phyloP scores from a whole-genome alignment of 108 stramenopile genomes.

The Fistulifera solaris region DNA sequence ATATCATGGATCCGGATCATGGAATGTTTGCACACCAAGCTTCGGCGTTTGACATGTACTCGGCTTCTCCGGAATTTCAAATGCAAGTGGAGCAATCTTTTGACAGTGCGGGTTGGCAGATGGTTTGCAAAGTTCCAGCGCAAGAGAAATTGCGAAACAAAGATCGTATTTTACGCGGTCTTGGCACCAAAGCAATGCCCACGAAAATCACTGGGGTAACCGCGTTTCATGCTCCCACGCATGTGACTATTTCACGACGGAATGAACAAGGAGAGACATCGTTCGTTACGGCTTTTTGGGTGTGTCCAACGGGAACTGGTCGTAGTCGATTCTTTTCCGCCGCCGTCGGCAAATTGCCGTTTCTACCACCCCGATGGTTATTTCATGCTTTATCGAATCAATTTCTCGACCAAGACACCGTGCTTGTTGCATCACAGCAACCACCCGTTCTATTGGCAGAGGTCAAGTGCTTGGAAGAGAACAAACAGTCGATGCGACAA shows the following conservation, averaged over 20 bases:
- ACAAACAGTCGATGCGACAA: slow-evolving; percentile 6
- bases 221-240: slow-evolving; percentile 27
- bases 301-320: slow-evolving; percentile 52
- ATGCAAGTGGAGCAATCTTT: slow-evolving; percentile 23
- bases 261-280: slow-evolving; percentile 22
- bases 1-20: slow-evolving; percentile 69
- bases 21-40: slow-evolving; percentile 58
- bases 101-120: slow-evolving; percentile 30
- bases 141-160: slow-evolving; percentile 28
- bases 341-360: slow-evolving; percentile 20
- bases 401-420: slow-evolving; percentile 71
- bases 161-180: slow-evolving; percentile 20
- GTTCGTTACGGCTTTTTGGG: slow-evolving; percentile 43
- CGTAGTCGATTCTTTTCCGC: slow-evolving; percentile 49
- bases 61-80: slow-evolving; percentile 25
- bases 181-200: slow-evolving; percentile 1
- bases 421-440: slow-evolving; percentile 50
- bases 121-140: slow-evolving; percentile 31
- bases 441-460: slow-evolving; percentile 34
- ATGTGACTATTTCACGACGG: slow-evolving; percentile 27
- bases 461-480: slow-evolving; percentile 26
- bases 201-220: slow-evolving; percentile 6
- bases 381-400: slow-evolving; percentile 32
- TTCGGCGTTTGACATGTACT: slow-evolving; percentile 52
- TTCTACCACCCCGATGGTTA: slow-evolving; percentile 40